Evolutionary conservation across 2,329 filamentous ascomycete species (phyloP), one percentile per base, ranked within the genome.

Genomic region (Botrytis deweyae): DNA sequence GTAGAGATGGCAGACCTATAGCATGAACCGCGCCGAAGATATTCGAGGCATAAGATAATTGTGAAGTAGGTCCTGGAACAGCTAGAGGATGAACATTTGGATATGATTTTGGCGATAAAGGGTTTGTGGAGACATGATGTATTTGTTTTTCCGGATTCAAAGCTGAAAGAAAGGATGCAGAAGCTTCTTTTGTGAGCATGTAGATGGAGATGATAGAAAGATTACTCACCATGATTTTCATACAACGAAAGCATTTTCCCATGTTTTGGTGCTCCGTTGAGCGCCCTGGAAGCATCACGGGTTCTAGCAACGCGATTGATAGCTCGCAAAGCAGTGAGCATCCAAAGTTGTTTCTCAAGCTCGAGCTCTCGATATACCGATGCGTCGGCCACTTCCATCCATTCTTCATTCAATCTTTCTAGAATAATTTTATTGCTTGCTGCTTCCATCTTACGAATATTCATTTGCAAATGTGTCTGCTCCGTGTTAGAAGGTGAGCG

Each of bases 281-380:
- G 36, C 10, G 33, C 3, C 18, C 12, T 38, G 7, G 64, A 68
- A 29, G 49, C 40, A 59, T 69, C 71, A 12, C 63, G 64, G 40
- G 49, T 52, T 29, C 33, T 58, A 7, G 25, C 66, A 20, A 72
- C 55, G 33, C 58, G 52, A n/a, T 72, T 72, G 22, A 72, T 72
- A 40, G 71, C 71, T 75, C 86, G 84, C 70, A 92, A 81, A 1
- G 85, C 85, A 42, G 87, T 89, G 49, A 91, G 83, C 83, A 93
- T 87, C 89, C 89, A 91, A 59, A 87, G 82, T 77, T 89, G 88
- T 78, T 88, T 88, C 75, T 88, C 86, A 66, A 88, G 82, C 73
- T 87, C 87, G 6, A 87, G 78, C 69, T 87, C 85, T 76, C 84
- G 83, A 77, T 86, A 87, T 33, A 88, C 80, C 55, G 82, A 84